These are phyloP conservation scores for Dianthus caryophyllus DNA, from an alignment of 148 eudicot genomes.

Conservation along the genomic window DNA sequence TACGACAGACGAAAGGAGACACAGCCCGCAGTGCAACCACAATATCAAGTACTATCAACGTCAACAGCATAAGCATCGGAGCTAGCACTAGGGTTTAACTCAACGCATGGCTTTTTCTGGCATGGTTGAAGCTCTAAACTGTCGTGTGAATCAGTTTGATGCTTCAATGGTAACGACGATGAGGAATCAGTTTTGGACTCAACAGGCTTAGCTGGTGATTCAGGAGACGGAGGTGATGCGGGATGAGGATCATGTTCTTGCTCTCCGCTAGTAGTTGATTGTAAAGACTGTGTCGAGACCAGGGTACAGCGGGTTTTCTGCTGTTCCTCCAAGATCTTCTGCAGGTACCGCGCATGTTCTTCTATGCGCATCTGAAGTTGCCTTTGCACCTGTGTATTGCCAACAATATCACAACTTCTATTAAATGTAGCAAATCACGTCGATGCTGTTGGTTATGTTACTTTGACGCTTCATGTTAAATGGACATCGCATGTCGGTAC, in stretches of 20 bases:
- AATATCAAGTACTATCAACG: constrained; percentile 19
- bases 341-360: constrained; percentile 42
- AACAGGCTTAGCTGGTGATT: constrained; percentile 24
- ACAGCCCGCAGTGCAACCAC: background rate
- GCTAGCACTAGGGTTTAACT: constrained; percentile 17
- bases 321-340: constrained; percentile 45
- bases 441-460: background rate
- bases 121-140: constrained; percentile 23
- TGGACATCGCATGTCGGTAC: background rate
- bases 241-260: constrained; percentile 17
- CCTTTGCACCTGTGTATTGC: constrained; percentile 32
- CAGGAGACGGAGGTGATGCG: constrained; percentile 13
- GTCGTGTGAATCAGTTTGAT: constrained; percentile 14
- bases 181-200: constrained; percentile 29
- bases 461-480: background rate
- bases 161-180: constrained; percentile 21
- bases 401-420: constrained; percentile 4
- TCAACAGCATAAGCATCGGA: constrained; percentile 11
- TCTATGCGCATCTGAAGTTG: constrained; percentile 44
- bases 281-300: constrained; percentile 23
- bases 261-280: constrained; percentile 22
- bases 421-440: background rate
- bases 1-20: background rate
- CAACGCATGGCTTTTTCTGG: constrained; percentile 23
- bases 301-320: constrained; percentile 32